A percentile compares a stretch with the other conserved stretches of the same genome.
These are phyloP conservation scores for Chrysosporium keratinophilum DNA, from an alignment of 2,329 filamentous ascomycete species.

Conservation along the genomic window DNA sequence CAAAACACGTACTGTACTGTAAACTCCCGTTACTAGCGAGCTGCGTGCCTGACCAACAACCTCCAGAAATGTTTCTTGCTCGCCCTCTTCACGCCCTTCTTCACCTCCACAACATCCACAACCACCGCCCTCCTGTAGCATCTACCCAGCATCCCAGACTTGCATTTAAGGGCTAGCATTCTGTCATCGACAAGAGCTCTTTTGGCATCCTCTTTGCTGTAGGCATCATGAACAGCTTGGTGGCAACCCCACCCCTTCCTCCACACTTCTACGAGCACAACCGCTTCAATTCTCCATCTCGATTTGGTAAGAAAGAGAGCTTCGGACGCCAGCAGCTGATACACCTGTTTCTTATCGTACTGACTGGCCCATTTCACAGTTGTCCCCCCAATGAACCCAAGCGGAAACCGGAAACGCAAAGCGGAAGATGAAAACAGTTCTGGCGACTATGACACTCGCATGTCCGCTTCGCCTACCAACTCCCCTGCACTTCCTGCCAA, in stretches of 20 bases:
- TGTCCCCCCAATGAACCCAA: constrained; percentile 33
- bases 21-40: constrained; percentile 3
- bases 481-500: constrained; percentile 67
- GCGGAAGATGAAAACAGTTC: constrained; percentile 56
- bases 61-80: constrained; percentile 16
- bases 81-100: constrained; percentile 17
- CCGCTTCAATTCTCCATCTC: constrained; percentile 47
- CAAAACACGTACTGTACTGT: constrained; percentile 7
- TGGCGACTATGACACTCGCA: constrained; percentile 60
- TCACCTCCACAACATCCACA: constrained; percentile 8
- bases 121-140: constrained; percentile 6
- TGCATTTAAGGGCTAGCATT: background rate
- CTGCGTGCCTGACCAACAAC: constrained; percentile 4
- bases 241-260: constrained; percentile 48
- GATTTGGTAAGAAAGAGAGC: constrained; percentile 45
- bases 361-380: constrained; percentile 13
- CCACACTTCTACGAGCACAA: constrained; percentile 53
- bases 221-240: constrained; percentile 51
- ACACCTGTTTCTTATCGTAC: background rate
- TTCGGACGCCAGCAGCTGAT: constrained; percentile 12
- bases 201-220: constrained; percentile 19
- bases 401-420: constrained; percentile 65
- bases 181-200: background rate
- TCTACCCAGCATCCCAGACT: background rate
- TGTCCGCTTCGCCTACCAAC: constrained; percentile 77